phyloP scores from a whole-genome alignment of 148 eudicot genomes.

The Camellia granthamiana region DNA sequence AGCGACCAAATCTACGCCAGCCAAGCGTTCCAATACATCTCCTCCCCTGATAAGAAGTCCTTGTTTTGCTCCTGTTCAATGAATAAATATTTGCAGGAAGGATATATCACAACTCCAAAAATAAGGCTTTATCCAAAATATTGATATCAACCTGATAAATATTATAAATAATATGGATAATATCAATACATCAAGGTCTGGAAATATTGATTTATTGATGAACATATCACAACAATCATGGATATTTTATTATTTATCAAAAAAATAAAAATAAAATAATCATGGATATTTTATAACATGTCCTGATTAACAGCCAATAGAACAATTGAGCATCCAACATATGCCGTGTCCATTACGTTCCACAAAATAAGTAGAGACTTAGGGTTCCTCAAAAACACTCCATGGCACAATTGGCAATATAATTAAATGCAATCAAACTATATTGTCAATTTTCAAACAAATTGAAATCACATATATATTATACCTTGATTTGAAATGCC shows the following conservation, averaged over 20 bases:
- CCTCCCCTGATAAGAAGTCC: conserved; percentile 98
- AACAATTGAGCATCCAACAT: conserved; percentile 1
- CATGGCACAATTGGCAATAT: background rate
- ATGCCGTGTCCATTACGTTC: background rate
- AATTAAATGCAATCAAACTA: conserved; percentile 3
- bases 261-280: background rate
- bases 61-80: conserved; percentile 76
- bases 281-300: background rate
- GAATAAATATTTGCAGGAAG: background rate
- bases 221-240: background rate
- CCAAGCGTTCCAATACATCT: conserved; percentile 91
- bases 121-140: background rate
- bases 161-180: background rate
- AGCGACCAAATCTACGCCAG: conserved; percentile 59
- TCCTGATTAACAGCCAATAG: conserved; percentile 4
- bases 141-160: background rate
- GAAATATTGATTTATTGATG: background rate
- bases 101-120: background rate
- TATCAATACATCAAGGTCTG: background rate
- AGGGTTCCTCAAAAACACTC: background rate
- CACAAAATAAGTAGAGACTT: background rate
- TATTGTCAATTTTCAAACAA: background rate
- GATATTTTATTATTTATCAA: background rate
- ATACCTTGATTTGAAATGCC: background rate
- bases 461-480: background rate